These are phyloP conservation scores for Eucommia ulmoides DNA, from an alignment of 257 asterid species.

Conservation along the genomic window DNA sequence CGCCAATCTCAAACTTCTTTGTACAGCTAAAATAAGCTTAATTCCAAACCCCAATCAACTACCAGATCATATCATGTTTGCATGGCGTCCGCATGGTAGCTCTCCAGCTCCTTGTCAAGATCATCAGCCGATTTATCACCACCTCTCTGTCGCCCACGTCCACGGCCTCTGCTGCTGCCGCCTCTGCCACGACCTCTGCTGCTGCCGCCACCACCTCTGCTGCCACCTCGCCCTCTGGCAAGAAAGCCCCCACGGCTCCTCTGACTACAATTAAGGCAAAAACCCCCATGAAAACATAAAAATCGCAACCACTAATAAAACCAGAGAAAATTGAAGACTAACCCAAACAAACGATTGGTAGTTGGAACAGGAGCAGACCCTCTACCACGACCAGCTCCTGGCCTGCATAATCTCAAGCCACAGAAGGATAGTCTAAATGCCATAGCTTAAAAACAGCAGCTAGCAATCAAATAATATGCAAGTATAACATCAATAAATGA, in stretches of 20 bases:
- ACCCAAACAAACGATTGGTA: not conserved
- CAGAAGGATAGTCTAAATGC: not conserved
- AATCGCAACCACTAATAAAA: not conserved
- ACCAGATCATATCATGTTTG: slow-evolving; percentile 22
- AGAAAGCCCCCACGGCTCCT: slow-evolving; percentile 42
- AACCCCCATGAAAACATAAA: not conserved
- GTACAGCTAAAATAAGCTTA: not conserved
- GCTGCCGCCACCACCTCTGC: not conserved
- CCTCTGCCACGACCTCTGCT: slow-evolving; percentile 6
- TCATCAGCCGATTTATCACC: slow-evolving; percentile 67
- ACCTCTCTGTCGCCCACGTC: slow-evolving; percentile 31
- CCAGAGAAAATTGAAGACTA: not conserved
- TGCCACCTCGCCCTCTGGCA: slow-evolving; percentile 39
- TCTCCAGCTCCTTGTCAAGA: slow-evolving; percentile 85
- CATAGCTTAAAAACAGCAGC: too few species aligned
- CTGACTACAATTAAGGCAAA: slow-evolving; percentile 15
- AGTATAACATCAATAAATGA: too few species aligned
- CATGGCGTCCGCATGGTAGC: slow-evolving; percentile 73
- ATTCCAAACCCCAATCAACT: too few species aligned
- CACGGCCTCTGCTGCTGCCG: slow-evolving; percentile 31
- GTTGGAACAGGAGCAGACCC: not conserved
- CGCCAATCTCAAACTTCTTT: not conserved
- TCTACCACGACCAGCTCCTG: slow-evolving; percentile 26
- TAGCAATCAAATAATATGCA: too few species aligned
- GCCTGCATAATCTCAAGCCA: slow-evolving; percentile 18